Evolutionary conservation across 345 rosid genomes (phyloP).

Genomic region (Rhodomyrtus tomentosa): DNA sequence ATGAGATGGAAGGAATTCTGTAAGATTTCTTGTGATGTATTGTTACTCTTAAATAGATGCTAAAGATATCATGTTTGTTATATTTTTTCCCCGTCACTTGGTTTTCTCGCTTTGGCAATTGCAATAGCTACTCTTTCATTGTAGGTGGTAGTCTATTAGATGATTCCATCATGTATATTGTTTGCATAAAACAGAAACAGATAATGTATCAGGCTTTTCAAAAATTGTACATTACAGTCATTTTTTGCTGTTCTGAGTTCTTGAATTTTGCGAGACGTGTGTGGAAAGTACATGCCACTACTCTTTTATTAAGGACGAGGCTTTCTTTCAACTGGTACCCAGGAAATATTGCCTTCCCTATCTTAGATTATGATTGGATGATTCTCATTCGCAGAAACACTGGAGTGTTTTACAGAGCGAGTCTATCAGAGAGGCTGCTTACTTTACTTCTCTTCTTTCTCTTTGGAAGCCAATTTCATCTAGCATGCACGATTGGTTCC

Average conservation of each 20-base stretch:
- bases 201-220: neutral
- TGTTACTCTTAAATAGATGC: neutral
- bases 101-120: neutral
- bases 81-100: neutral
- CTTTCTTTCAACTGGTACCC: neutral
- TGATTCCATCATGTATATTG: neutral
- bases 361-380: neutral
- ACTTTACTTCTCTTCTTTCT: neutral
- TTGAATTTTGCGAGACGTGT: neutral
- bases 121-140: neutral
- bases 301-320: neutral
- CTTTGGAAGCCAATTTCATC: neutral
- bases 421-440: neutral
- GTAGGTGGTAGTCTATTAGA: neutral
- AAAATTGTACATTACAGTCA: neutral
- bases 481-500: neutral
- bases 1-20: constrained; percentile 62
- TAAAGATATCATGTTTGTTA: neutral
- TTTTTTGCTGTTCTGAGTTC: neutral
- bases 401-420: neutral
- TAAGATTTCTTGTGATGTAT: constrained; percentile 14
- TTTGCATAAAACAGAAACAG: neutral
- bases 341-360: neutral
- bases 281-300: neutral
- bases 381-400: neutral